These are phyloP conservation scores for Drechslerella stenobrocha DNA, from an alignment of 2,329 filamentous ascomycete species.

Conservation along the genomic window DNA sequence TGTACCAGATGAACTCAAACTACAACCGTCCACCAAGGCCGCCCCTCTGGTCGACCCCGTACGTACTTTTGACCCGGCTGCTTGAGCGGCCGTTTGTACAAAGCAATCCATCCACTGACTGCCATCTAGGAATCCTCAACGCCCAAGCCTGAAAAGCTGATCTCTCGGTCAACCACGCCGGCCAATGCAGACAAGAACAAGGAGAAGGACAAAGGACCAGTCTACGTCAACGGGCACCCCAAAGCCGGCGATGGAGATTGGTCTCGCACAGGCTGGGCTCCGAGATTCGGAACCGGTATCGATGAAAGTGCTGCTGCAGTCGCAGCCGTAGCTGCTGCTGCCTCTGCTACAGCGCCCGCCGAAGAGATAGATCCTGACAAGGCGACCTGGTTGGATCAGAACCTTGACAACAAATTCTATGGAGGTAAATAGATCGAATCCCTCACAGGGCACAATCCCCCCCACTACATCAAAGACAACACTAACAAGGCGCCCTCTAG, in stretches of 20 bases:
- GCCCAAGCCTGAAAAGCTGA: conserved; percentile 27
- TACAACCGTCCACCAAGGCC: conserved; percentile 43
- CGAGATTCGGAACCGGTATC: conserved; percentile 67
- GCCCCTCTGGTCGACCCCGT: conserved; percentile 32
- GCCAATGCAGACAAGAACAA: conserved; percentile 40
- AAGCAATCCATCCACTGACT: conserved; percentile 17
- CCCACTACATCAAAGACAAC: neutral
- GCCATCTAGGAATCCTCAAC: conserved; percentile 27
- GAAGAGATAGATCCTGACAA: conserved; percentile 64
- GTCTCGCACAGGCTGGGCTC: conserved; percentile 79
- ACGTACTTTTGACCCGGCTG: conserved; percentile 19
- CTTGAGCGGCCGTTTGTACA: conserved; percentile 9
- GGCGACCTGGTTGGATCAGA: conserved; percentile 80
- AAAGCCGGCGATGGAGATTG: conserved; percentile 63
- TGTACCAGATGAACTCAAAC: conserved; percentile 33
- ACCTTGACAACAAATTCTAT: conserved; percentile 84
- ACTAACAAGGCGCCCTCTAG: conserved; percentile 57
- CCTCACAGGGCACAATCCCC: neutral
- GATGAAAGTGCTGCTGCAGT: conserved; percentile 8
- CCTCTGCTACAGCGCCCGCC: too few relatives aligned
- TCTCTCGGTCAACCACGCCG: conserved; percentile 48
- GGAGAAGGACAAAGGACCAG: conserved; percentile 4
- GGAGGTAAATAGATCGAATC: conserved; percentile 64
- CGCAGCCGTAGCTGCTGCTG: conserved; percentile 41
- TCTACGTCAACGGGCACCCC: conserved; percentile 58